Evolutionary conservation across 116 monocot species (phyloP).

Genomic region (Cymodocea nodosa): DNA sequence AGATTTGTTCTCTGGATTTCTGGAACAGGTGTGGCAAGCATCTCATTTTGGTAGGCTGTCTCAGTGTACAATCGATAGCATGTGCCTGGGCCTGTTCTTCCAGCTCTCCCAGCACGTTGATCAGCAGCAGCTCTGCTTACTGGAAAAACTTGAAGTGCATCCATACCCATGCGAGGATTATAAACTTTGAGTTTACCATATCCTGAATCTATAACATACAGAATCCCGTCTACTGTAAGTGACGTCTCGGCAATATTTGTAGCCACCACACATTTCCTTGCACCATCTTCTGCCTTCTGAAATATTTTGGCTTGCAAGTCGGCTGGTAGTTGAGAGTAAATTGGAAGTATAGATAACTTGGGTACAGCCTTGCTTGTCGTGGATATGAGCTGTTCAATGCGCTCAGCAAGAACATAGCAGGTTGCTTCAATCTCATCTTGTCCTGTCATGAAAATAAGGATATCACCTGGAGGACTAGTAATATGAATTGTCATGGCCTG

Average conservation of each 20-base stretch:
- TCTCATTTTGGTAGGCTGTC: slow-evolving; percentile 78
- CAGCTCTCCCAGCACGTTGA: slow-evolving; percentile 85
- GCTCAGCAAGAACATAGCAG: slow-evolving; percentile 77
- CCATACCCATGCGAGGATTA: slow-evolving; percentile 90
- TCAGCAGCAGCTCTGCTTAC: slow-evolving; percentile 88
- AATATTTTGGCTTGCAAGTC: slow-evolving; percentile 90
- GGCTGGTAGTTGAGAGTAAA: slow-evolving; percentile 85
- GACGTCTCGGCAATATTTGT: slow-evolving; percentile 97
- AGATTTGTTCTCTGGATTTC: slow-evolving; percentile 95
- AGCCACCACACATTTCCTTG: slow-evolving; percentile 82
- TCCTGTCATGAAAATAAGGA: slow-evolving; percentile 92
- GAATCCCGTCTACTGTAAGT: slow-evolving; percentile 84
- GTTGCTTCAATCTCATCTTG: slow-evolving; percentile 93
- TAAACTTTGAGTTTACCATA: slow-evolving; percentile 90
- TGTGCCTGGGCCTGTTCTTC: slow-evolving; percentile 83
- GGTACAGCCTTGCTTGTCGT: slow-evolving; percentile 55
- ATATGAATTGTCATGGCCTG: slow-evolving; percentile 87
- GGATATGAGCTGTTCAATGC: slow-evolving; percentile 65
- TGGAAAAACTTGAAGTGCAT: slow-evolving; percentile 90
- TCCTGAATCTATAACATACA: slow-evolving; percentile 91
- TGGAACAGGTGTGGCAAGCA: slow-evolving; percentile 72
- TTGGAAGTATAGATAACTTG: slow-evolving; percentile 75
- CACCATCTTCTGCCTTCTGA: slow-evolving; percentile 76
- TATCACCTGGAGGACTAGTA: slow-evolving; percentile 71
- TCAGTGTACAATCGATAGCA: slow-evolving; percentile 86